These are phyloP conservation scores for Trichoderma endophyticum DNA, from an alignment of 2,329 filamentous ascomycete genomes.

Conservation along the genomic window DNA sequence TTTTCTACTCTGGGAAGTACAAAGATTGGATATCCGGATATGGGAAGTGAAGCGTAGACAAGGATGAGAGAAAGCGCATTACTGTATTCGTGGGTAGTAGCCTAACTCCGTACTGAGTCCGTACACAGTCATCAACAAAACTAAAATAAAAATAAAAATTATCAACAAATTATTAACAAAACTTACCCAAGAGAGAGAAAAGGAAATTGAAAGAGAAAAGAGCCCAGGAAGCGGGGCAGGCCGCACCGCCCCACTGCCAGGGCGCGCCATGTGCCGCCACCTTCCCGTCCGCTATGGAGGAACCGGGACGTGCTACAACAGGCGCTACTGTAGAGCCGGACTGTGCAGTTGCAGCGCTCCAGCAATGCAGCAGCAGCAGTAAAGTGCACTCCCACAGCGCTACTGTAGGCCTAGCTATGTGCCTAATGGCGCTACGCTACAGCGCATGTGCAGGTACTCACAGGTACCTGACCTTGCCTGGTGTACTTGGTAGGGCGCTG, in stretches of 20 bases:
- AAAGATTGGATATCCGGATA: too few relatives aligned
- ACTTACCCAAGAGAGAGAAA: not conserved
- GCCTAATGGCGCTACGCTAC: not conserved
- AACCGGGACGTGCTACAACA: not conserved
- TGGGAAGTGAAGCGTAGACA: too few relatives aligned
- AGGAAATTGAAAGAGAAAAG: not conserved
- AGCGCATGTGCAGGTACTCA: not conserved
- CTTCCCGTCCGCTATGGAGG: conserved; percentile 15
- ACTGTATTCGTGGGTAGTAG: not conserved
- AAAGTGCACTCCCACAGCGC: not conserved
- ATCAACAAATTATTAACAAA: not conserved
- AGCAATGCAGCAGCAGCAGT: not conserved
- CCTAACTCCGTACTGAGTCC: not conserved
- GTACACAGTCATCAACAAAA: not conserved
- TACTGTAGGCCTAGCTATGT: not conserved
- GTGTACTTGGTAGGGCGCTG: too few relatives aligned
- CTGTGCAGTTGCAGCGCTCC: not conserved
- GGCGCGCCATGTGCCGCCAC: conserved; percentile 20
- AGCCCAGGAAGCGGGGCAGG: not conserved
- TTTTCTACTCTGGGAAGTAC: not conserved
- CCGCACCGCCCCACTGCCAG: conserved; percentile 12
- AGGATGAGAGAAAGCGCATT: not conserved
- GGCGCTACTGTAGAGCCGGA: too few relatives aligned
- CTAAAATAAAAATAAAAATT: not conserved
- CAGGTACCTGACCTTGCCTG: not conserved